phyloP scores from a whole-genome alignment of 2,329 filamentous ascomycete species.

The Cladosporium sp. region DNA sequence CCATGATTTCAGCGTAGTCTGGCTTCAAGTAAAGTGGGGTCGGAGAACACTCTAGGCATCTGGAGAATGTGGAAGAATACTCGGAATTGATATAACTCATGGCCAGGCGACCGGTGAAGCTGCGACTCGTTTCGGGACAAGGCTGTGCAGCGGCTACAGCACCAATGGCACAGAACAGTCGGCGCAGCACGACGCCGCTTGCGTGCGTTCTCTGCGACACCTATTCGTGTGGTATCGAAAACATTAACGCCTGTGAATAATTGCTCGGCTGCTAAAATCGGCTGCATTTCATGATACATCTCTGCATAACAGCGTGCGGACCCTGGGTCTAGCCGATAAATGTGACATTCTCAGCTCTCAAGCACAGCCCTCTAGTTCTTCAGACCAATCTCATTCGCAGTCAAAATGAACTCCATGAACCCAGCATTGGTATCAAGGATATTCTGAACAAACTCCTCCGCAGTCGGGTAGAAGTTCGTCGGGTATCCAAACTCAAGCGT shows the following conservation, averaged over 20 bases:
- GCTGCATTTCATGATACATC: no score
- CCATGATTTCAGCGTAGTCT: not conserved
- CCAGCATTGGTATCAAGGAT: constrained; percentile 45
- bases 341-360: no score
- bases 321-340: no score
- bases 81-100: not conserved
- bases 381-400: constrained; percentile 36
- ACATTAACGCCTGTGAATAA: not conserved
- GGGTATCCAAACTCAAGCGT: constrained; percentile 43
- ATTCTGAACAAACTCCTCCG: constrained; percentile 42
- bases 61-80: not conserved
- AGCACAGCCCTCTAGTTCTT: constrained; percentile 17
- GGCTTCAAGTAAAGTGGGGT: no score
- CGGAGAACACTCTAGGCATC: not conserved
- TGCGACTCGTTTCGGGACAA: not conserved
- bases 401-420: constrained; percentile 44
- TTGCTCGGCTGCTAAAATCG: not conserved
- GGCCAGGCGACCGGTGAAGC: not conserved
- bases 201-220: not conserved
- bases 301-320: no score
- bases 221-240: not conserved
- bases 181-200: not conserved
- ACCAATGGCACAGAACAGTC: not conserved
- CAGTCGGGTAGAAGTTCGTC: constrained; percentile 45
- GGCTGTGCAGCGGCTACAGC: not conserved